Evolutionary conservation across 139 green algal species (phyloP).

Genomic region (Axilococcus clingmanii): DNA sequence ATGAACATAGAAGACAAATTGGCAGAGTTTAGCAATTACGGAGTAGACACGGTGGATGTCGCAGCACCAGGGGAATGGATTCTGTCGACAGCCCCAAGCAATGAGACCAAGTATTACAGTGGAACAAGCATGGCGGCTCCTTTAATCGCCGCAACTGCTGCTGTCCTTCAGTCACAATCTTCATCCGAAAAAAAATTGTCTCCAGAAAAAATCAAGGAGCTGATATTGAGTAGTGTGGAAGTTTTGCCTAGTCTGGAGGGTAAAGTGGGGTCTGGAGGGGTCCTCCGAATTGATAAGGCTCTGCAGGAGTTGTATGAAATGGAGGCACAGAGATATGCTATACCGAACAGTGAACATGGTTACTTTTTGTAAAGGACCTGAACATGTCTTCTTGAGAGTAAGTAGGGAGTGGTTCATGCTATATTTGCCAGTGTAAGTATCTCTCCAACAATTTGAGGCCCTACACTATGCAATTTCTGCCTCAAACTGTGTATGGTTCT

Average conservation of each 20-base stretch:
- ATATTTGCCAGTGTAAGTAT: too few species aligned
- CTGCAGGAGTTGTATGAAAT: not conserved
- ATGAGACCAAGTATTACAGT: not conserved
- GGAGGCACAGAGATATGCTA: not conserved
- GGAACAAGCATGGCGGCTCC: slow-evolving; percentile 4
- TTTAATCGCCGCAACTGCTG: not conserved
- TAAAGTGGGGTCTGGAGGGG: not conserved
- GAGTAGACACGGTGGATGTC: not conserved
- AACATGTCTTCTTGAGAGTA: too few species aligned
- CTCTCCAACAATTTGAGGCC: too few species aligned
- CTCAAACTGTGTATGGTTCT: too few species aligned
- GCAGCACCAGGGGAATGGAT: slow-evolving; percentile 5
- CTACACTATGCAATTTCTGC: too few species aligned
- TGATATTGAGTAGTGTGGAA: not conserved
- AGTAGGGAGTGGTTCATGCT: too few species aligned
- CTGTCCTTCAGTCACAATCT: not conserved
- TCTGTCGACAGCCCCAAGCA: not conserved
- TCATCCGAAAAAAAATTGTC: not conserved
- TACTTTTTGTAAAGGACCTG: not conserved
- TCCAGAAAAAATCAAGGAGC: not conserved
- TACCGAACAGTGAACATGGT: not conserved
- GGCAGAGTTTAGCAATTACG: not conserved
- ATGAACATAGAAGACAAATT: slow-evolving; percentile 3
- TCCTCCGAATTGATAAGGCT: not conserved
- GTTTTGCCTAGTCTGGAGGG: not conserved